Percentiles rank a stretch among this genome's conserved stretches.
phyloP scores from a whole-genome alignment of 257 asterid species.

The Oldenlandia corymbosa region DNA sequence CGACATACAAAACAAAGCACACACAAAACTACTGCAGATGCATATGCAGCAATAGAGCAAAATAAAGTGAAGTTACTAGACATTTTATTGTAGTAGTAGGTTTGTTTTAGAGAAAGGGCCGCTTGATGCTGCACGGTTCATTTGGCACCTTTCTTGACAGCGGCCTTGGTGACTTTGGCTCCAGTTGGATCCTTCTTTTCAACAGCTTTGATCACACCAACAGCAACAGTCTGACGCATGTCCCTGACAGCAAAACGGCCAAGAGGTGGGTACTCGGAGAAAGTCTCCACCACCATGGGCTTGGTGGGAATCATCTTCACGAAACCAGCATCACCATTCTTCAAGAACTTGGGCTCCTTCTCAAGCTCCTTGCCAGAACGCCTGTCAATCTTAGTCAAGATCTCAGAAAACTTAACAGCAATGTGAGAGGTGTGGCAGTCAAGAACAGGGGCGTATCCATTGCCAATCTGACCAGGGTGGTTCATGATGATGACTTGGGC shows the following conservation, averaged over 20 bases:
- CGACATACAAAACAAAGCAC: conserved; percentile 9
- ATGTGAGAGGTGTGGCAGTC: too few relatives aligned
- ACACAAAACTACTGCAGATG: conserved; percentile 6
- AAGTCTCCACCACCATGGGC: conserved; percentile 69
- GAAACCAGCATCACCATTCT: too few relatives aligned
- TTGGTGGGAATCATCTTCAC: too few relatives aligned
- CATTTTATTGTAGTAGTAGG: conserved; percentile 14
- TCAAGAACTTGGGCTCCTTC: too few relatives aligned
- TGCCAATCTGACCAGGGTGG: conserved; percentile 74
- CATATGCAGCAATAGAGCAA: neutral
- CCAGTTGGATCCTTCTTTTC: too few relatives aligned
- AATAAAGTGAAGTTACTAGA: neutral
- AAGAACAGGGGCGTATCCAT: conserved; percentile 63
- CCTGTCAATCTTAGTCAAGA: too few relatives aligned
- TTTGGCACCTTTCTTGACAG: conserved; percentile 70
- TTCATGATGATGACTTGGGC: conserved; percentile 77
- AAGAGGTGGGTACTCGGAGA: conserved; percentile 52
- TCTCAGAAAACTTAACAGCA: too few relatives aligned
- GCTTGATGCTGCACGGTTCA: conserved; percentile 27
- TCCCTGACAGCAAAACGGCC: conserved; percentile 72
- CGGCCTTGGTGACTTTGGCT: too few relatives aligned
- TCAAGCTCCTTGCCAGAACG: too few relatives aligned
- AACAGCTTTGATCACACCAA: too few relatives aligned
- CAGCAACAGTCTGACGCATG: conserved; percentile 82
- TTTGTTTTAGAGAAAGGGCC: neutral